Evolutionary conservation across 2,329 filamentous ascomycete species (phyloP).

Genomic region (Neonectria neomacrospora): DNA sequence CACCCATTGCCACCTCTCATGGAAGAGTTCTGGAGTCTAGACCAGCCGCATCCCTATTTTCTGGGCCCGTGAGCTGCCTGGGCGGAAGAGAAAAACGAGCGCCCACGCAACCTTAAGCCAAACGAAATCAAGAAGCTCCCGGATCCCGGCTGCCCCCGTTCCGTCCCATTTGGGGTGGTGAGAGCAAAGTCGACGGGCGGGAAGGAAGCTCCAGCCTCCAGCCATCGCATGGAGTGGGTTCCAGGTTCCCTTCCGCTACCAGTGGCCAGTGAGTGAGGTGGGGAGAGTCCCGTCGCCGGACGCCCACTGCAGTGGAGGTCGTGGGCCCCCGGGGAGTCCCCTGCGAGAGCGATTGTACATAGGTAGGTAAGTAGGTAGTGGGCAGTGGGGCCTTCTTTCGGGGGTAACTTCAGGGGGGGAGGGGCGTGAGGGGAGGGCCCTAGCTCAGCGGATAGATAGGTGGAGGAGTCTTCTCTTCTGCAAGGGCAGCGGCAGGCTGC

Average conservation of each 20-base stretch:
- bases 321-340: background rate
- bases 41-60: slow-evolving; percentile 22
- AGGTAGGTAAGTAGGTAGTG: too few relatives aligned
- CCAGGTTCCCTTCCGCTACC: too few relatives aligned
- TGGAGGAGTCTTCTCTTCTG: slow-evolving; percentile 27
- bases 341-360: slow-evolving; percentile 3
- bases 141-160: slow-evolving; percentile 8
- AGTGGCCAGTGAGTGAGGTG: slow-evolving; percentile 14
- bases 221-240: too few relatives aligned
- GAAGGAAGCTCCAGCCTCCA: slow-evolving; percentile 9
- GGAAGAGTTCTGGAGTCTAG: slow-evolving; percentile 19
- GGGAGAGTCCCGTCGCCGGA: slow-evolving; percentile 5
- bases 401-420: slow-evolving; percentile 2
- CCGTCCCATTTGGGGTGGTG: slow-evolving; percentile 9
- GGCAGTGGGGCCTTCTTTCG: background rate
- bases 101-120: slow-evolving; percentile 26
- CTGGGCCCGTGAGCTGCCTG: slow-evolving; percentile 6
- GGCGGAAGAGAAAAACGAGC: slow-evolving; percentile 6
- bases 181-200: slow-evolving; percentile 1
- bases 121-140: slow-evolving; percentile 21
- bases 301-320: slow-evolving; percentile 5
- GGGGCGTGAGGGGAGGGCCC: slow-evolving; percentile 8
- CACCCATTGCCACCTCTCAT: background rate
- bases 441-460: slow-evolving; percentile 10
- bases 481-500: slow-evolving; percentile 44